phyloP scores from a whole-genome alignment of 1,284 basidiomycete genomes.

The Cutaneotrichosporon cavernicola region DNA sequence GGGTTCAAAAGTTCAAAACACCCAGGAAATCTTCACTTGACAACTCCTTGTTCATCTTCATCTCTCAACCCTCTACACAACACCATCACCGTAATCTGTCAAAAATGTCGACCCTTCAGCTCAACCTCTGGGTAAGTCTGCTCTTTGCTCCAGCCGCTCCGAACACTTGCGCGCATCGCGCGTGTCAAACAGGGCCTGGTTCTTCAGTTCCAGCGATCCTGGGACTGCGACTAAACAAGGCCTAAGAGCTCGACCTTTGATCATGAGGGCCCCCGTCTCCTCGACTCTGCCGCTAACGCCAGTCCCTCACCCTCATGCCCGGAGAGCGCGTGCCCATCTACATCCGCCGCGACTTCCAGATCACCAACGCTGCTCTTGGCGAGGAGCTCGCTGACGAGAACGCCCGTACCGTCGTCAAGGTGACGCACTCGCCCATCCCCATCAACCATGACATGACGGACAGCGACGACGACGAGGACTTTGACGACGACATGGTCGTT shows the following conservation, averaged over 20 bases:
- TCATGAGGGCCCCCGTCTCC: too few relatives aligned
- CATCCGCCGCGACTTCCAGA: conserved; percentile 69
- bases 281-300: neutral
- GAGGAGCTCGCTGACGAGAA: conserved; percentile 66
- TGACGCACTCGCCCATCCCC: conserved; percentile 61
- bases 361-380: conserved; percentile 81
- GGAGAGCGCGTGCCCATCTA: conserved; percentile 61
- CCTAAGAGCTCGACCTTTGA: too few relatives aligned
- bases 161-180: neutral
- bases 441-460: conserved; percentile 19
- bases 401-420: conserved; percentile 74
- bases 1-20: neutral
- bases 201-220: too few relatives aligned
- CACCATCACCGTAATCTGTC: neutral
- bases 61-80: neutral
- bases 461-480: conserved; percentile 47
- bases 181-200: neutral
- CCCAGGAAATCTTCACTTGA: conserved; percentile 8
- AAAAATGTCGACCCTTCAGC: conserved; percentile 44
- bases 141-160: neutral
- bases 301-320: conserved; percentile 42
- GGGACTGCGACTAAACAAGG: too few relatives aligned
- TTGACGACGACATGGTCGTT: conserved; percentile 46
- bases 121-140: conserved; percentile 49
- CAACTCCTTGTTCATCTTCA: conserved; percentile 1